Percentiles rank a stretch among this genome's conserved stretches.
Conservation (phyloP, 305 asterid genomes). For the Caryopteris hybrid region DNA sequence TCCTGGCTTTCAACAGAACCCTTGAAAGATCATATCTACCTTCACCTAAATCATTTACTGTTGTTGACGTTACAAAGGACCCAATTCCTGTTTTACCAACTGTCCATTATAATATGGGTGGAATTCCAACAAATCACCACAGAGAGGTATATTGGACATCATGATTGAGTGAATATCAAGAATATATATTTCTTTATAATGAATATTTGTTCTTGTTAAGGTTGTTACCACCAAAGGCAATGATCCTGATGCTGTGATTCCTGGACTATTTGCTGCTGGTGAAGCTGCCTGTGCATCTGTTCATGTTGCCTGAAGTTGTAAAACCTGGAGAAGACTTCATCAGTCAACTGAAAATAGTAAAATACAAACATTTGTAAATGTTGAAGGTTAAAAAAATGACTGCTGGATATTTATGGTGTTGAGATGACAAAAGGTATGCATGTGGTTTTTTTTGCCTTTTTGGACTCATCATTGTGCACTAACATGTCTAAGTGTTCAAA, state of each 20-base stretch:
- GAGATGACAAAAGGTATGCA: too few relatives aligned
- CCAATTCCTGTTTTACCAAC: conserved; percentile 99
- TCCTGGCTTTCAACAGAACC: conserved; percentile 52
- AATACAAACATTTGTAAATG: too few relatives aligned
- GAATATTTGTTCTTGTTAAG: conserved; percentile 37
- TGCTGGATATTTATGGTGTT: too few relatives aligned
- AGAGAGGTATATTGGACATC: conserved; percentile 67
- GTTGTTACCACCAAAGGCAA: conserved; percentile 76
- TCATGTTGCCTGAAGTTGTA: too few relatives aligned
- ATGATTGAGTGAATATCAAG: conserved; percentile 6
- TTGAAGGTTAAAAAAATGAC: too few relatives aligned
- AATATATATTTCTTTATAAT: conserved; percentile 4
- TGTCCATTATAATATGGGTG: conserved; percentile 99
- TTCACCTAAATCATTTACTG: conserved; percentile 98
- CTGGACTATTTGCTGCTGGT: conserved; percentile 98
- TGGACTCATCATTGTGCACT: too few relatives aligned
- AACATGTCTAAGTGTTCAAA: too few relatives aligned
- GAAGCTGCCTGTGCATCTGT: conserved; percentile 99
- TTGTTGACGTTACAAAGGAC: conserved; percentile 98
- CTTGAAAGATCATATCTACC: conserved; percentile 90
- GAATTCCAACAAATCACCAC: conserved; percentile 92
- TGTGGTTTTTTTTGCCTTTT: too few relatives aligned
- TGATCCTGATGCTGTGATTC: conserved; percentile 71
- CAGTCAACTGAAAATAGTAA: too few relatives aligned
- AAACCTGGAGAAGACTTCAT: too few relatives aligned